phyloP scores from a whole-genome alignment of 345 rosid species.

The Acer campestre region DNA sequence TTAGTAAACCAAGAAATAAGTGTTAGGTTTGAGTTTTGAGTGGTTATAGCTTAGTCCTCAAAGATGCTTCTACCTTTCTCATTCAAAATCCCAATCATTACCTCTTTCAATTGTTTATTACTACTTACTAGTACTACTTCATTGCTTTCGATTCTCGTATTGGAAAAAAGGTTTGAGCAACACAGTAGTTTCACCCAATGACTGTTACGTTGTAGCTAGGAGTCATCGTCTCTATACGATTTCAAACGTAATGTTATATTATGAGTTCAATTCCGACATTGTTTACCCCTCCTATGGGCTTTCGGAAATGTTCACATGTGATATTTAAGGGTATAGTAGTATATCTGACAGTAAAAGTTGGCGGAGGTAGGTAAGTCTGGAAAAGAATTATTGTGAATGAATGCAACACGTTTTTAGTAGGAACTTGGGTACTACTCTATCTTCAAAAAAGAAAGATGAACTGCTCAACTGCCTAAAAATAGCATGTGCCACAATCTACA shows the following conservation, averaged over 20 bases:
- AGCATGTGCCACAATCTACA: neutral
- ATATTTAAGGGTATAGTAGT: too few relatives aligned
- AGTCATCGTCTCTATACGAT: too few relatives aligned
- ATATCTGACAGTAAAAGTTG: neutral
- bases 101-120: neutral
- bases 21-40: conserved; percentile 23
- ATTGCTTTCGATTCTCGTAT: too few relatives aligned
- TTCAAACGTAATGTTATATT: too few relatives aligned
- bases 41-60: neutral
- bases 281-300: too few relatives aligned
- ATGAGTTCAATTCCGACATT: too few relatives aligned
- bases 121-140: too few relatives aligned
- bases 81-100: conserved; percentile 31
- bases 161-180: too few relatives aligned
- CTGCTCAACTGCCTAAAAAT: conserved; percentile 1
- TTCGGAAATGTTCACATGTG: too few relatives aligned
- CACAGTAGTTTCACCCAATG: too few relatives aligned
- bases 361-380: neutral
- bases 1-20: conserved; percentile 39
- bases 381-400: neutral
- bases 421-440: conserved; percentile 3
- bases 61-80: neutral
- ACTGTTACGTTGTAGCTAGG: too few relatives aligned
- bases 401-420: neutral
- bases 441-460: conserved; percentile 3